A percentile compares a stretch with the other conserved stretches of the same genome.
These are phyloP conservation scores for Basidiobolus meristosporus DNA, from an alignment of 371 early-diverging fungal species.

Conservation along the genomic window DNA sequence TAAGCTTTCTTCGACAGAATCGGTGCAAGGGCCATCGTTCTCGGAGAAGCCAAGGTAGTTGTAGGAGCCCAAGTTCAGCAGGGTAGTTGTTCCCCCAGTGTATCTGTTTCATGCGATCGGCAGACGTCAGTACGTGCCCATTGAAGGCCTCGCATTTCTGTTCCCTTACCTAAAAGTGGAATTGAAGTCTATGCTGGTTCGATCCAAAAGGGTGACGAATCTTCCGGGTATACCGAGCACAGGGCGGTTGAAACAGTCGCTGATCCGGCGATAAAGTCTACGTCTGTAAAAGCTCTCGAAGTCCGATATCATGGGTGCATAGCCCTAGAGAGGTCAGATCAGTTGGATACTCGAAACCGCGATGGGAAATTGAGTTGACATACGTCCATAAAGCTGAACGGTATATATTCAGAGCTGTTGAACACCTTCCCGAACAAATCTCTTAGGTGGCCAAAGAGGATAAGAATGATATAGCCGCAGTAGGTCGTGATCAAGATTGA, in stretches of 20 bases:
- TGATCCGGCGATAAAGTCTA: constrained; percentile 82
- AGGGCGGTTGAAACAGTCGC: constrained; percentile 96
- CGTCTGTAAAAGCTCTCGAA: constrained; percentile 97
- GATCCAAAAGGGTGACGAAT: constrained; percentile 68
- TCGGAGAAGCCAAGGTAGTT: constrained; percentile 99
- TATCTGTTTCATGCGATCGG: constrained; percentile 10
- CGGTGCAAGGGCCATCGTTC: constrained; percentile 73
- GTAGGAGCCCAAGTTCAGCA: constrained; percentile 95
- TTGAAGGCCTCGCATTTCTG: constrained; percentile 1
- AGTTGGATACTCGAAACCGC: not conserved
- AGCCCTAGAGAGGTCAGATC: too few relatives aligned
- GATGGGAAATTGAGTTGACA: not conserved
- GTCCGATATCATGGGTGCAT: constrained; percentile 81
- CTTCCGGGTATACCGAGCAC: constrained; percentile 93
- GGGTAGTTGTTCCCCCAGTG: constrained; percentile 64
- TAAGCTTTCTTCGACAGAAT: constrained; percentile 64
- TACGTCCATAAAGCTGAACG: constrained; percentile 1
- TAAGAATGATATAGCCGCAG: constrained; percentile 84
- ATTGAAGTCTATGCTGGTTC: constrained; percentile 70
- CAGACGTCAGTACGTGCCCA: too few relatives aligned
- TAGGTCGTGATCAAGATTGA: constrained; percentile 81
- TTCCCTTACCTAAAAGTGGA: constrained; percentile 40
- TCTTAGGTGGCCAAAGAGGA: constrained; percentile 80
- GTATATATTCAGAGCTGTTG: constrained; percentile 1
- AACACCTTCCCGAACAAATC: constrained; percentile 75